Percentiles rank a stretch among this genome's conserved stretches.
These are phyloP conservation scores for Sporothrix inflata DNA, from an alignment of 2,329 filamentous ascomycete genomes.

Conservation along the genomic window DNA sequence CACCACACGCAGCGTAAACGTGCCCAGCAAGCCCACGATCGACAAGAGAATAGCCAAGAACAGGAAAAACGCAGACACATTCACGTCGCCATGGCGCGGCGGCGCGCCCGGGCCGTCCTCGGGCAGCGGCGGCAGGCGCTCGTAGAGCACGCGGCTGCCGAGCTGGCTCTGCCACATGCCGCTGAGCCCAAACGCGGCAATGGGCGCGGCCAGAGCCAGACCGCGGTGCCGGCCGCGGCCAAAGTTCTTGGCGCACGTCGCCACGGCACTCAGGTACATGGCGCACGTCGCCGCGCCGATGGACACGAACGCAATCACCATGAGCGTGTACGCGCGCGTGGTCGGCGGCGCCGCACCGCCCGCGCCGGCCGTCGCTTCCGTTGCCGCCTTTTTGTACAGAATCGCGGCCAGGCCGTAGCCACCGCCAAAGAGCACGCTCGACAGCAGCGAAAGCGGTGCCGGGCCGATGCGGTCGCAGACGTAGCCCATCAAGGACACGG, in stretches of 20 bases:
- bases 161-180: slow-evolving; percentile 96
- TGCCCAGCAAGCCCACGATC: slow-evolving; percentile 71
- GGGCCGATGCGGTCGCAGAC: slow-evolving; percentile 88
- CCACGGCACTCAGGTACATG: slow-evolving; percentile 91
- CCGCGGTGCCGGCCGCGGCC: slow-evolving; percentile 85
- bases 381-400: slow-evolving; percentile 63
- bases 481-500: slow-evolving; percentile 88
- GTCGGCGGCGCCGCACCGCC: slow-evolving; percentile 20
- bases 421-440: slow-evolving; percentile 72
- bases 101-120: slow-evolving; percentile 52
- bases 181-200: slow-evolving; percentile 89
- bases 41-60: slow-evolving; percentile 78
- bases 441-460: slow-evolving; percentile 71
- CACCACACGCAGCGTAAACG: slow-evolving; percentile 74
- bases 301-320: slow-evolving; percentile 82
- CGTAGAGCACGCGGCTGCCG: slow-evolving; percentile 76
- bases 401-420: slow-evolving; percentile 85
- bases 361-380: slow-evolving; percentile 39
- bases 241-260: slow-evolving; percentile 98
- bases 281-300: slow-evolving; percentile 83
- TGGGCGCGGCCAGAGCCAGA: slow-evolving; percentile 84
- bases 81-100: slow-evolving; percentile 58
- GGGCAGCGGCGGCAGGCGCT: slow-evolving; percentile 59
- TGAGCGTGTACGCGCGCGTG: slow-evolving; percentile 73
- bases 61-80: slow-evolving; percentile 85